phyloP scores from a whole-genome alignment of 441 rosid species.

The Erysimum cheiri region DNA sequence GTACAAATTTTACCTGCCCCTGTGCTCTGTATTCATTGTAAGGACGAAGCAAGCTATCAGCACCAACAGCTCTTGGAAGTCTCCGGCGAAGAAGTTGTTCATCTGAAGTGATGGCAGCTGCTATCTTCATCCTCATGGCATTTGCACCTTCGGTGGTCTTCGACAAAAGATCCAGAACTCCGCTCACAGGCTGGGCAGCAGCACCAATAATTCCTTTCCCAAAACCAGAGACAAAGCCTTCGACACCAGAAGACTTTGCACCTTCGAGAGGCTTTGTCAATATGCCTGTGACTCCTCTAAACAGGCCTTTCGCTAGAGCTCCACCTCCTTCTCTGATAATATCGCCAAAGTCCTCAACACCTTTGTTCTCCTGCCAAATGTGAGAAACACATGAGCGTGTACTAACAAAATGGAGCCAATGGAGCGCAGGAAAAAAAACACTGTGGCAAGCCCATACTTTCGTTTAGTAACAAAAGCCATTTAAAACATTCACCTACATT shows the following conservation, averaged over 20 bases:
- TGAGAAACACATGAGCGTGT: slow-evolving; percentile 34
- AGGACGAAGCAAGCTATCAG: slow-evolving; percentile 92
- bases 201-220: slow-evolving; percentile 98
- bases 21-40: slow-evolving; percentile 85
- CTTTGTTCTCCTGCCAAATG: slow-evolving; percentile 83
- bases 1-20: slow-evolving; percentile 72
- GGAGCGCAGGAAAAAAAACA: slow-evolving; percentile 12
- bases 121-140: slow-evolving; percentile 98
- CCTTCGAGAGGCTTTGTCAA: slow-evolving; percentile 98
- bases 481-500: background rate
- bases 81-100: slow-evolving; percentile 96
- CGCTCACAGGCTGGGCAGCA: slow-evolving; percentile 99
- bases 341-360: slow-evolving; percentile 96
- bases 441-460: slow-evolving; percentile 12
- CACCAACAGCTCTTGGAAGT: slow-evolving; percentile 90
- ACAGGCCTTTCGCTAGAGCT: slow-evolving; percentile 95
- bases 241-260: slow-evolving; percentile 95
- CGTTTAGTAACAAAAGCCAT: slow-evolving; percentile 29
- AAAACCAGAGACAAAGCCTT: slow-evolving; percentile 98
- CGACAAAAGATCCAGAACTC: slow-evolving; percentile 97
- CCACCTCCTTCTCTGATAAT: slow-evolving; percentile 99
- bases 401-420: slow-evolving; percentile 16
- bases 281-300: slow-evolving; percentile 99
- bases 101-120: slow-evolving; percentile 96
- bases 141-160: slow-evolving; percentile 99